Percentiles rank a stretch among this genome's conserved stretches.
These are phyloP conservation scores for Fusarium tjaetaba DNA, from an alignment of 2,329 filamentous ascomycete species.

Conservation along the genomic window DNA sequence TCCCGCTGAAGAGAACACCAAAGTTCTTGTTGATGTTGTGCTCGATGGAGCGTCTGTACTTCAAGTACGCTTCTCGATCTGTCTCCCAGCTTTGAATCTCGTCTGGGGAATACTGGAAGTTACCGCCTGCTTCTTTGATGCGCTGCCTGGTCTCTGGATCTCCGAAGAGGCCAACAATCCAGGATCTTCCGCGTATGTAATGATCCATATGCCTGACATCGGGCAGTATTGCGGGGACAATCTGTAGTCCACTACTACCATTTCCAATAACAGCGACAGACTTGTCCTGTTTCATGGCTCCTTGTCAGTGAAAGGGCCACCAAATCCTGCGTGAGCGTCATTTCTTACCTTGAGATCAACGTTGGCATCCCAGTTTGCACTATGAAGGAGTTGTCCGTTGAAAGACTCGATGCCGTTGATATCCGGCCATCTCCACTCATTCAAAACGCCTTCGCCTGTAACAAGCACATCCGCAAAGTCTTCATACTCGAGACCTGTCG, in stretches of 20 bases:
- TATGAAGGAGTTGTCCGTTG: not conserved
- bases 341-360: not conserved
- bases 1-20: not conserved
- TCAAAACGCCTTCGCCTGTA: constrained; percentile 4
- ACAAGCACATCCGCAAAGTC: constrained; percentile 10
- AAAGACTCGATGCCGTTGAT: not conserved
- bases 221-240: not conserved
- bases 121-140: constrained; percentile 1
- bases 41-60: constrained; percentile 5
- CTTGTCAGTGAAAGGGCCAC: rapidly evolving
- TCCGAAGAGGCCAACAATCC: constrained; percentile 9
- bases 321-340: too few species aligned
- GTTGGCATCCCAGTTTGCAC: constrained; percentile 3
- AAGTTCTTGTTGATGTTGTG: constrained; percentile 21
- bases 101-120: not conserved
- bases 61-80: constrained; percentile 3
- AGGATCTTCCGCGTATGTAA: constrained; percentile 4
- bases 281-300: not conserved
- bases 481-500: not conserved
- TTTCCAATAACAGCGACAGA: constrained; percentile 10
- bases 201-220: constrained; percentile 20
- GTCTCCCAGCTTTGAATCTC: constrained; percentile 4
- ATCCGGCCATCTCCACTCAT: constrained; percentile 19
- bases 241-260: constrained; percentile 15
- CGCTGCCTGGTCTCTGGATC: constrained; percentile 2